These are phyloP conservation scores for Aquilaria sinensis DNA, from an alignment of 345 rosid genomes.

Conservation along the genomic window DNA sequence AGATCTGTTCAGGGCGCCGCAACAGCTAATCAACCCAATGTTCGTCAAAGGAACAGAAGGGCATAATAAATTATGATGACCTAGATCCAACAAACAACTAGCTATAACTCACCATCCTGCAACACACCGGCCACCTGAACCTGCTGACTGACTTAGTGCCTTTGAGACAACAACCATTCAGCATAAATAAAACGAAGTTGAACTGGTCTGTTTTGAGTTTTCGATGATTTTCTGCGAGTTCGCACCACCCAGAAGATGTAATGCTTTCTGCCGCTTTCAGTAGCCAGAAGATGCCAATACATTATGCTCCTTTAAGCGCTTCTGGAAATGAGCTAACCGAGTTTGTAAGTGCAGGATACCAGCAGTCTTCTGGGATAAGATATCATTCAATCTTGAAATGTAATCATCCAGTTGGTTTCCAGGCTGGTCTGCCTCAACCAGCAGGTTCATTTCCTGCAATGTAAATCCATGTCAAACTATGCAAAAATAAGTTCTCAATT, in stretches of 20 bases:
- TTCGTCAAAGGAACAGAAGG: no score
- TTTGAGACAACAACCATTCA: neutral
- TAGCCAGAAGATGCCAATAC: conserved; percentile 55
- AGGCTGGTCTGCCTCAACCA: conserved; percentile 93
- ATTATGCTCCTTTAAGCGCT: conserved; percentile 84
- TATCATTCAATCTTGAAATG: conserved; percentile 53
- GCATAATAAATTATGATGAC: no score
- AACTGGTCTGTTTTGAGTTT: no score
- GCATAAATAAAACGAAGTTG: no score
- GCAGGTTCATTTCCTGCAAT: conserved; percentile 88
- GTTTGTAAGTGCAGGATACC: conserved; percentile 81
- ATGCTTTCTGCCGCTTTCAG: no score
- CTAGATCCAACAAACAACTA: no score
- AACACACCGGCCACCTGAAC: neutral
- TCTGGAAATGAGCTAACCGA: conserved; percentile 81
- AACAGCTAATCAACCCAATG: no score
- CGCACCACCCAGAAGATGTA: conserved; percentile 45
- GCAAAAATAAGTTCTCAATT: neutral
- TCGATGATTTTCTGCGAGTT: conserved; percentile 1
- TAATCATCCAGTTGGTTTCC: conserved; percentile 92
- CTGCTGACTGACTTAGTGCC: neutral
- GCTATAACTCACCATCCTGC: no score
- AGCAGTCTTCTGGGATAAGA: conserved; percentile 86
- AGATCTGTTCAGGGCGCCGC: no score
- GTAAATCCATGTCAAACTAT: neutral